Base-by-base conservation (phyloP, 768 basidiomycete species). In the Tricholoma hemisulphureum region DNA sequence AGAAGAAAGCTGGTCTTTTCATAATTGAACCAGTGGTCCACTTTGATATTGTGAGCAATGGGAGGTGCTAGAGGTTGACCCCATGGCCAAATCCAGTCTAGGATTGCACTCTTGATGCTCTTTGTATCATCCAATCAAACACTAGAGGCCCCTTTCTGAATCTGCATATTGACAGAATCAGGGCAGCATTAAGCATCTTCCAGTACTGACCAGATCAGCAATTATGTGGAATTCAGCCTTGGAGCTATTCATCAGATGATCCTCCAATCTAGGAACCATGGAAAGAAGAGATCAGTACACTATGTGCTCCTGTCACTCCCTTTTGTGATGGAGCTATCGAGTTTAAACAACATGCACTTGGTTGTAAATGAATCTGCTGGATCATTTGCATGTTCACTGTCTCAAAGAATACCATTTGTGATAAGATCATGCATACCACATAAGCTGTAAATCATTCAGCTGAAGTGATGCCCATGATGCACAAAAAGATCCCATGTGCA, bases 341-440 rank as follows among this genome's bases (percentile, higher is more conserved):
- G 9, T 8, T 26, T 35, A 57, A 41, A 41, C 35, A 45, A 16
- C 20, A 20, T 23, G 20, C 49, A 61, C 58, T 51, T 53, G 20
- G 28, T 21, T 6, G 58, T 59, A 21, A 62, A 60, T 8, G 31
- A 23, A 39, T 64, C 62, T 11, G 63, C 63, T 13, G 41, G 61
- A 11, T 26, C 50, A 23, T 62, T 54, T 0, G 55, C 61, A 29
- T 48, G 37, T 37, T 61, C 62, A n/a, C 57, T 57, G 16, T 51
- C 5, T 14, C 16, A 29, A 21, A 56, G 4, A n/a, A 64, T 26
- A 23, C 61, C 52, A 26, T 64, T 56, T 13, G 53, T 61, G 4
- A 67, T 8, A 11, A 67, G 51, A 1, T 51, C 51, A 16, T 61
- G 56, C 13, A 67, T 39, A 31, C 57, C 64, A 52, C 66, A 67